Evolutionary conservation across 179 eudicot species (phyloP).

Genomic region (Patellifolia procumbens): DNA sequence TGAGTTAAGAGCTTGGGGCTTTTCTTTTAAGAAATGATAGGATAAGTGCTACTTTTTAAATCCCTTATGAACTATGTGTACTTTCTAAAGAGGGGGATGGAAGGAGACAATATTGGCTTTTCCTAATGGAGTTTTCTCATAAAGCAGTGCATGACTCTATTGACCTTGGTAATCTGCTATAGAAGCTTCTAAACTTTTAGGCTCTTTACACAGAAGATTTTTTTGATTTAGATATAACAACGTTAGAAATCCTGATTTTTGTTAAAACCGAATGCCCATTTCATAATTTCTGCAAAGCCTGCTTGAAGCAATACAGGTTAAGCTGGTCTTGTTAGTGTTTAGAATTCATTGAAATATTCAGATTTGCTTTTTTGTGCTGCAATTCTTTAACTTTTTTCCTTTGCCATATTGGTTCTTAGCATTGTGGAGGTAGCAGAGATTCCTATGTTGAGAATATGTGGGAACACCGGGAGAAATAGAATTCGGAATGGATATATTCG

Average conservation of each 20-base stretch:
- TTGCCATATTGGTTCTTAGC: not conserved
- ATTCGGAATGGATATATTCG: too few species aligned
- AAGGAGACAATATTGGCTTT: not conserved
- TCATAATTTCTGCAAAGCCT: not conserved
- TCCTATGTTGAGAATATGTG: not conserved
- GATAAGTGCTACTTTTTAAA: not conserved
- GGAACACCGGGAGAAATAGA: too few species aligned
- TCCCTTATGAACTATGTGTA: not conserved
- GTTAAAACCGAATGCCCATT: not conserved
- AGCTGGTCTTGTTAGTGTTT: too few species aligned
- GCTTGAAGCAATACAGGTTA: not conserved
- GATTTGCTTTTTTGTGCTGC: not conserved
- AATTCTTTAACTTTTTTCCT: not conserved
- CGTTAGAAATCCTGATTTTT: not conserved
- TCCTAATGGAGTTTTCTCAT: not conserved
- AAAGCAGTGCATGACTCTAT: not conserved
- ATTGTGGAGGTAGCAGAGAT: too few species aligned
- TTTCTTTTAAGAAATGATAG: not conserved
- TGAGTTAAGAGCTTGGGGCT: constrained; percentile 1
- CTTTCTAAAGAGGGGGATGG: not conserved
- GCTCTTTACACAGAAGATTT: not conserved
- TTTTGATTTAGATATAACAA: not conserved
- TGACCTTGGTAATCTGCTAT: not conserved
- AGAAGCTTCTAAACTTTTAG: not conserved
- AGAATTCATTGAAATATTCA: too few species aligned